phyloP scores from a whole-genome alignment of 768 basidiomycete genomes.

The Myochromella boudieri region DNA sequence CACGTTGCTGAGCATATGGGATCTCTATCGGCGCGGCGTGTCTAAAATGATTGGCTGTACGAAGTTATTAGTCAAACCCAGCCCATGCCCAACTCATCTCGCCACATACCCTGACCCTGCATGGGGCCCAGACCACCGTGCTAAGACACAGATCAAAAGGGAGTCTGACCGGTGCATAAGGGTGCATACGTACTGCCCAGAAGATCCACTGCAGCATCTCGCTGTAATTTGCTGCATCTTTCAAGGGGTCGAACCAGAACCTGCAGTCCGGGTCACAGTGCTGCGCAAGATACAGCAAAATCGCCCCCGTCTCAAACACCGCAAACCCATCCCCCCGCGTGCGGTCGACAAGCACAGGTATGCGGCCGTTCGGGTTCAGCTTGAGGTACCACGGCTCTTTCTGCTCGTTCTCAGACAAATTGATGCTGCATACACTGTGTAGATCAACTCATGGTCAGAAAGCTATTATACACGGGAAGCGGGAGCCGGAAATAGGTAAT shows the following conservation, averaged over 20 bases:
- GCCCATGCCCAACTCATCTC: too few species aligned
- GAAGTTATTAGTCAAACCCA: background rate
- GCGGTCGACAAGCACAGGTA: constrained; percentile 33
- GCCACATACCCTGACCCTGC: constrained; percentile 17
- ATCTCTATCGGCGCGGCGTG: constrained; percentile 15
- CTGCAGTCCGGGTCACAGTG: constrained; percentile 41
- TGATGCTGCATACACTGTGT: constrained; percentile 6
- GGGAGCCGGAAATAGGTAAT: too few species aligned
- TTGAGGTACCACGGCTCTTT: constrained; percentile 36
- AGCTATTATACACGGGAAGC: background rate
- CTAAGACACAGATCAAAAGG: too few species aligned
- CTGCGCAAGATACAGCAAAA: constrained; percentile 43
- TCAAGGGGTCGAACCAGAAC: constrained; percentile 36
- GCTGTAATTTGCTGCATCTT: constrained; percentile 29
- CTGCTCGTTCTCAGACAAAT: constrained; percentile 19
- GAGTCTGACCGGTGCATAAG: too few species aligned
- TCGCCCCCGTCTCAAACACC: constrained; percentile 45
- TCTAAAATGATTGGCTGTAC: constrained; percentile 13
- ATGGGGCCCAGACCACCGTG: constrained; percentile 22
- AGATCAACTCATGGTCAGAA: background rate
- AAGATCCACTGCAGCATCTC: constrained; percentile 50
- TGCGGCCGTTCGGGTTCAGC: constrained; percentile 41
- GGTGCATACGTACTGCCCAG: constrained; percentile 32
- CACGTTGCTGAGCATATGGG: constrained; percentile 18
- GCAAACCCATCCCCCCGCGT: constrained; percentile 27